Base-by-base conservation (phyloP, 2,329 filamentous ascomycete species). In the Fulvia fulva region DNA sequence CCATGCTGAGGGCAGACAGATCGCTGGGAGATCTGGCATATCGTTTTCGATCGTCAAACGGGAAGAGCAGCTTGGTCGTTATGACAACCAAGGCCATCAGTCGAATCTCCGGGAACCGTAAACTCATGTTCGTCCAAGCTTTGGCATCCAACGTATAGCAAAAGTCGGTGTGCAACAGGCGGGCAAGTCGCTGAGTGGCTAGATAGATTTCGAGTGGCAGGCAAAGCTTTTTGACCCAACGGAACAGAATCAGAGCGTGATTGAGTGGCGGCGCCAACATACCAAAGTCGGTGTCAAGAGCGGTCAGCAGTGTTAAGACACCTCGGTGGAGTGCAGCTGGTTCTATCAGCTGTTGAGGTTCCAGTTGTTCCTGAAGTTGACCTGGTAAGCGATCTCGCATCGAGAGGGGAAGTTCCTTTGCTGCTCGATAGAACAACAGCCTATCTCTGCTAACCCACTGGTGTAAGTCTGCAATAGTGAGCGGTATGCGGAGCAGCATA, bases 11-110 rank as follows among this genome's bases (percentile, higher is more conserved):
- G 3, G 78, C 77, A 14, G 83, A 78, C 1, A 85, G 81, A 58
- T 90, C 87, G 9, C 76, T 75, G 14, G 76, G 63, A 19, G 77
- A 78, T 34, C 69, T 73, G 7, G 80, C 81, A 64, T 78, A 77
- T 44, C 86, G 77, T 53, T 78, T 72, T 12, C 80, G 67, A 22
- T 77, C 76, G 67, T 90, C 85, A 46, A 96, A 84, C 0, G 93
- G 90, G 66, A 90, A 91, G 21, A 88, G 78, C 2, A 96, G 73
- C 67, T 97, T 97, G 3, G 88, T 85, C 3, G 88, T 85, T 14
- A 96, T 80, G 2, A 96, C 77, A 3, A 96, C 73, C 3, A 90
- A 76, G 3, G 86, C 80, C 56, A 91, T 78, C 1, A 97, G 76
- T 45, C 89, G 83, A 5, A 89, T 78, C 68, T 97, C 94, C 0